Evolutionary conservation across 805 yeast genomes (phyloP), one percentile per base, ranked within the genome.

Genomic region (Candida coleopterorum): DNA sequence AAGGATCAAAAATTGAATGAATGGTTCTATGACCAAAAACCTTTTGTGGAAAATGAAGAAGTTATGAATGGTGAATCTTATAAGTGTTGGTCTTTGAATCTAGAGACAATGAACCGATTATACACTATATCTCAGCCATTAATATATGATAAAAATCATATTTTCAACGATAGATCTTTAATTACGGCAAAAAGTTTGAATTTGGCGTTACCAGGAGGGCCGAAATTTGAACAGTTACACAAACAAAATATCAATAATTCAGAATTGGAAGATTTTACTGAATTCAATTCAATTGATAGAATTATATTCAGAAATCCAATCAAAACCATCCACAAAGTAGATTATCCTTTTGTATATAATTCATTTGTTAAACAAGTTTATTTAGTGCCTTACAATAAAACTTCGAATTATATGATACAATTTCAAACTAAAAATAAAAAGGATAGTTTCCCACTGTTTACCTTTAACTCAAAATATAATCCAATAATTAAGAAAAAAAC

Each of bases 161-260:
- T 88, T 26, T 90, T 89, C 55, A 88, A 89, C 48, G 77, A 77
- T 39, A 71, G 81, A 37, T 71, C 96, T 0, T 85, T 93, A 46
- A 76, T 82, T 56, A 89, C 96, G 0, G 95, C 97, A 0, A 93
- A 93, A 53, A 90, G 95, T 7, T 68, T 93, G 34, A 87, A 89
- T 50, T 72, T 81, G 30, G 82, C 95, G 1, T 68, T 93, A 23
- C 96, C 97, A 0, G 96, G 96, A 9, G 99, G 98, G 0, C 97
- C 99, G 9, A 85, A 83, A 53, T 93, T 88, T 58, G 97, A 89
- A 60, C 95, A 95, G 0, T 60, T 89, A 11, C 77, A 70, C 60
- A 78, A 80, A 42, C 85, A 81, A 35, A 55, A 54, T 33, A 64
- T 68, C 25, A 79, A 79, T 46, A 70, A 72, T 18, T 75, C 74